Conservation (phyloP, 208 protist species). For the Crithidia brevicula region DNA sequence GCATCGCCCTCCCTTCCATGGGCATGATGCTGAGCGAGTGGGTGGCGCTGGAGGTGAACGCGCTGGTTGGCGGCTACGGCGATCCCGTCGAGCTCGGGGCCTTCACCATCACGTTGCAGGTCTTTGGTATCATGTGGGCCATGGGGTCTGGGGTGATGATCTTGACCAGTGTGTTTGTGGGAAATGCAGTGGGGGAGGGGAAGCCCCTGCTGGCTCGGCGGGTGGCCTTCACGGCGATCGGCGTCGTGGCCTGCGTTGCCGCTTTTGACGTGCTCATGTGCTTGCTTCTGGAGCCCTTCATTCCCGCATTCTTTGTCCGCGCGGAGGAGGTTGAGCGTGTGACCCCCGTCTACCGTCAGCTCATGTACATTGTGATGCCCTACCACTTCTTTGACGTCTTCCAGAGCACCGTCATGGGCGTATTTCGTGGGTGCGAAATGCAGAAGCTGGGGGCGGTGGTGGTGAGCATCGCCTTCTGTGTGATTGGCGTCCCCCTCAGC, state of each 20-base stretch:
- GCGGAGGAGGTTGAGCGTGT: conserved; percentile 54
- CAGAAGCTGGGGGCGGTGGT: conserved; percentile 72
- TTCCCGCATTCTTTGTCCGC: conserved; percentile 72
- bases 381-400: conserved; percentile 86
- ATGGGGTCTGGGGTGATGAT: conserved; percentile 78
- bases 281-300: conserved; percentile 46
- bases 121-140: conserved; percentile 80
- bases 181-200: conserved; percentile 76
- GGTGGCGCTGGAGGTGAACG: conserved; percentile 82
- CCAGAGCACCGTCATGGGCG: conserved; percentile 82
- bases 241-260: conserved; percentile 50
- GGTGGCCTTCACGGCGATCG: conserved; percentile 67
- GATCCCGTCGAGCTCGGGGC: conserved; percentile 64
- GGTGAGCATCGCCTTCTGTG: conserved; percentile 64
- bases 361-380: conserved; percentile 74
- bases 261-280: conserved; percentile 51
- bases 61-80: conserved; percentile 67
- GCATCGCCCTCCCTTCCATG: conserved; percentile 83
- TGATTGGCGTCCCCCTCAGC: conserved; percentile 66
- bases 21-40: conserved; percentile 88
- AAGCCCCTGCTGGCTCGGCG: conserved; percentile 69
- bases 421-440: conserved; percentile 75
- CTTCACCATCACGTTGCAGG: conserved; percentile 80
- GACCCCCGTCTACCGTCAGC: conserved; percentile 41
- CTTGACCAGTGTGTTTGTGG: conserved; percentile 77